A percentile compares a stretch with the other conserved stretches of the same genome.
Conservation (phyloP, 2,329 filamentous ascomycete species). For the Penicillium griseofulvum region DNA sequence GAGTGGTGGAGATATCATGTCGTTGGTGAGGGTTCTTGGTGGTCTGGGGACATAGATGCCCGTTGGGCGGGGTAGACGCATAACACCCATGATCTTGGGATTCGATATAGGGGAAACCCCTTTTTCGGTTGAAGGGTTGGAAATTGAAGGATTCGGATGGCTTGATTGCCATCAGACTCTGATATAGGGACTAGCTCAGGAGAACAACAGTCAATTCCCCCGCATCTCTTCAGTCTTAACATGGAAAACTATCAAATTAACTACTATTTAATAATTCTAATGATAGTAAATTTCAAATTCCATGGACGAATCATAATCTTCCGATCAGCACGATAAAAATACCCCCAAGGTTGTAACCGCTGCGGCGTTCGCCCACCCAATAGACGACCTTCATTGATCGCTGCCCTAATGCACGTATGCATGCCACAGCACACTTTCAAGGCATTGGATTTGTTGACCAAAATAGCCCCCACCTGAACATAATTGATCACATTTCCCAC, state of each 20-base stretch:
- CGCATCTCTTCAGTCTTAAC: slow-evolving; percentile 13
- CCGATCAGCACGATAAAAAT: slow-evolving; percentile 14
- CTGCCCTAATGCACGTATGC: slow-evolving; percentile 11
- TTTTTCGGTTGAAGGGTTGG: neutral
- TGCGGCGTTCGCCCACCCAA: slow-evolving; percentile 21
- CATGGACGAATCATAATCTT: slow-evolving; percentile 12
- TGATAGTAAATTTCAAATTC: slow-evolving; percentile 15
- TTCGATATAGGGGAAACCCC: neutral
- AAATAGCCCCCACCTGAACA: neutral
- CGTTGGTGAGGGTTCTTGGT: slow-evolving; percentile 36
- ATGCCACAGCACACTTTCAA: slow-evolving; percentile 14
- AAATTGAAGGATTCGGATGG: neutral
- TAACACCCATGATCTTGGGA: slow-evolving; percentile 31
- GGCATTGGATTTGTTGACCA: neutral
- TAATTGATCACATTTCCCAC: slow-evolving; percentile 8
- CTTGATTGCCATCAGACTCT: slow-evolving; percentile 3
- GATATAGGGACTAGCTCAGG: slow-evolving; percentile 16
- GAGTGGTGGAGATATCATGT: slow-evolving; percentile 45
- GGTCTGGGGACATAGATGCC: slow-evolving; percentile 38
- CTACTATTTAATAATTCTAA: slow-evolving; percentile 18
- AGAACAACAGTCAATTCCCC: slow-evolving; percentile 11
- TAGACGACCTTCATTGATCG: neutral
- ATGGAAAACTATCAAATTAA: slow-evolving; percentile 15
- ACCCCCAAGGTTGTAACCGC: slow-evolving; percentile 22
- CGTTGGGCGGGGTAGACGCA: slow-evolving; percentile 35